Evolutionary conservation across 139 green algal genomes (phyloP), one percentile per base, ranked within the genome.

Genomic region (Ostreobium quekettii): DNA sequence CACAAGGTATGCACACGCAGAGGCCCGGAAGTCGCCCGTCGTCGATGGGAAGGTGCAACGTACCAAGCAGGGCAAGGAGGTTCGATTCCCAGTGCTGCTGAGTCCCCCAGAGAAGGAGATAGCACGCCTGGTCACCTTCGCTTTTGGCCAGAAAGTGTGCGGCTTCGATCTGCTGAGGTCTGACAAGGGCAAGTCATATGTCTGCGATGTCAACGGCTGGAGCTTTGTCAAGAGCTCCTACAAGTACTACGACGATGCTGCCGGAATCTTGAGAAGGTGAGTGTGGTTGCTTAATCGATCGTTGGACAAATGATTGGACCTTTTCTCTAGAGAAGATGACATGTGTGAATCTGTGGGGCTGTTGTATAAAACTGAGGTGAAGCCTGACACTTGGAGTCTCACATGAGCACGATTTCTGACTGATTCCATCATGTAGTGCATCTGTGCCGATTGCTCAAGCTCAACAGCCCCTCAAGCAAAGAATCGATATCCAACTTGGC

Each of bases 191-290:
- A n/a, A n/a, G n/a, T 90, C 82, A 1, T 97, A 90, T 64, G 95
- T 99, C 30, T 99, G 95, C 74, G 95, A 99, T 69, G 95, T 99
- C 39, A 99, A 99, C 74, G 95, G 95, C 67, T 98, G 91, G 92
- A 89, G 71, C 63, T 97, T 98, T 64, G 95, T 99, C 4, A 99
- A 99, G 79, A 97, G 96, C 84, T 91, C 78, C 19, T 84, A 90
- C 58, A 98, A 98, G 90, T 99, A 96, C 81, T 96, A 95, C 32
- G 90, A 95, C 65, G 89, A 96, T 60, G 82, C 89, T 1, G 86
- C 90, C 1, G 86, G 86, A 66, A 89, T 71, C 48, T 32, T 71
- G 19, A 64, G 48, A 71, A 71, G 32, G 48, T 60, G 37, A 4
- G 48, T 33, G n/a, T n/a, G n/a, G n/a, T n/a, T n/a, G n/a, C n/a